These are phyloP conservation scores for Globisporangium recalcitrans DNA, from an alignment of 352 stramenopile species.

Conservation along the genomic window DNA sequence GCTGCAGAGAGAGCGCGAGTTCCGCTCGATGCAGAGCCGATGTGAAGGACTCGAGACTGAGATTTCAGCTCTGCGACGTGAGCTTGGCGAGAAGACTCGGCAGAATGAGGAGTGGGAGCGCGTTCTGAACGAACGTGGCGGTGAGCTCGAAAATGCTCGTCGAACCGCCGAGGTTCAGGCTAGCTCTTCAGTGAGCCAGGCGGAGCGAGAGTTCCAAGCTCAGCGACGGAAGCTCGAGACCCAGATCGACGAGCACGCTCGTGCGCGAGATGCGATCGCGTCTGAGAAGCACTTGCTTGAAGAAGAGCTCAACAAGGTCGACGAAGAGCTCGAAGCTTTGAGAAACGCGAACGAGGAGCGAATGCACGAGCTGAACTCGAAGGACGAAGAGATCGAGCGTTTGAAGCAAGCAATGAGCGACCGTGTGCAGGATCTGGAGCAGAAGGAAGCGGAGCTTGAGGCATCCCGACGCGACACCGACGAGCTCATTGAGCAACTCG, in stretches of 20 bases:
- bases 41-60: conserved; percentile 27
- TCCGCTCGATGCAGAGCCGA: conserved; percentile 30
- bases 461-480: conserved; percentile 11
- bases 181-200: conserved; percentile 25
- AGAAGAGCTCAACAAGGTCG: conserved; percentile 7
- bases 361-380: conserved; percentile 4
- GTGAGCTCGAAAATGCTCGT: conserved; percentile 36
- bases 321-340: conserved; percentile 7
- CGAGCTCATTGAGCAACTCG: conserved; percentile 7
- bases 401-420: conserved; percentile 1
- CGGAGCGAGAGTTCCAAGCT: conserved; percentile 21
- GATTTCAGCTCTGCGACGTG: conserved; percentile 14
- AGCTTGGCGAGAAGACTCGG: conserved; percentile 21
- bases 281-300: conserved; percentile 13
- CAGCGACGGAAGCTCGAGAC: conserved; percentile 12
- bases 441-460: conserved; percentile 2
- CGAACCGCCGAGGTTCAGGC: conserved; percentile 36
- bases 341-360: conserved; percentile 3
- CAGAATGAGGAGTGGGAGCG: conserved; percentile 26
- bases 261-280: background rate
- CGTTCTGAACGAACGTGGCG: conserved; percentile 34
- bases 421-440: background rate
- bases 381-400: conserved; percentile 4
- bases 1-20: conserved; percentile 43
- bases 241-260: conserved; percentile 15